Evolutionary conservation across 805 yeast species (phyloP).

Genomic region (Zygosaccharomyces kombuchaensis): DNA sequence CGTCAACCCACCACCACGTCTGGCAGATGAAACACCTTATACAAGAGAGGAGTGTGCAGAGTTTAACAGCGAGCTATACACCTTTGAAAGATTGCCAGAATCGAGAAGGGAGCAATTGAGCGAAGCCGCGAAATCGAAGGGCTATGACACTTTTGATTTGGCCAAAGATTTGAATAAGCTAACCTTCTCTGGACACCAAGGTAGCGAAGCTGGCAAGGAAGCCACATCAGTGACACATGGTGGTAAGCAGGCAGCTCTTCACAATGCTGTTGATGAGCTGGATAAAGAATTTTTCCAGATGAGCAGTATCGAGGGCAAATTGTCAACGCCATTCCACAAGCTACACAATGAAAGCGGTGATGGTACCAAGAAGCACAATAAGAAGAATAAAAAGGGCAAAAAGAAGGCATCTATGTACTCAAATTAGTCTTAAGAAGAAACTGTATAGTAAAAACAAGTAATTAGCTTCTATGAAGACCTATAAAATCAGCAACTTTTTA

Average conservation of each 20-base stretch:
- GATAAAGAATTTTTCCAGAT: constrained; percentile 82
- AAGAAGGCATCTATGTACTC: constrained; percentile 38
- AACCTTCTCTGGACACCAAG: constrained; percentile 76
- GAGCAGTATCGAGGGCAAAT: constrained; percentile 57
- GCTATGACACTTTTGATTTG: constrained; percentile 58
- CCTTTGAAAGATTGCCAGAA: constrained; percentile 61
- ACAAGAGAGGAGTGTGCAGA: constrained; percentile 49
- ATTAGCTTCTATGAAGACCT: background rate
- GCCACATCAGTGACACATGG: constrained; percentile 63
- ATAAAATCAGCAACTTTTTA: background rate
- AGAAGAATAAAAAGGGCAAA: constrained; percentile 67
- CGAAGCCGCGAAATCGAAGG: constrained; percentile 55
- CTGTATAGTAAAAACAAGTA: background rate
- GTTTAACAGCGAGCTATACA: constrained; percentile 75
- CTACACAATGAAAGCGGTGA: constrained; percentile 30
- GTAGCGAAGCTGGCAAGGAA: constrained; percentile 40
- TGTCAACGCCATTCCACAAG: constrained; percentile 72
- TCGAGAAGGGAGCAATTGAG: constrained; percentile 68
- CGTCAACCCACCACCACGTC: constrained; percentile 82
- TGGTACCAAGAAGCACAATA: constrained; percentile 56
- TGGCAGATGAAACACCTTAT: constrained; percentile 51
- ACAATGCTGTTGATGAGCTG: constrained; percentile 73
- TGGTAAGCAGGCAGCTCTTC: constrained; percentile 76
- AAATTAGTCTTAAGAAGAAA: constrained; percentile 7
- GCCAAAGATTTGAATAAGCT: constrained; percentile 64